Evolutionary conservation across 805 yeast species (phyloP).

Genomic region (Saccharomycopsis lassenensis): DNA sequence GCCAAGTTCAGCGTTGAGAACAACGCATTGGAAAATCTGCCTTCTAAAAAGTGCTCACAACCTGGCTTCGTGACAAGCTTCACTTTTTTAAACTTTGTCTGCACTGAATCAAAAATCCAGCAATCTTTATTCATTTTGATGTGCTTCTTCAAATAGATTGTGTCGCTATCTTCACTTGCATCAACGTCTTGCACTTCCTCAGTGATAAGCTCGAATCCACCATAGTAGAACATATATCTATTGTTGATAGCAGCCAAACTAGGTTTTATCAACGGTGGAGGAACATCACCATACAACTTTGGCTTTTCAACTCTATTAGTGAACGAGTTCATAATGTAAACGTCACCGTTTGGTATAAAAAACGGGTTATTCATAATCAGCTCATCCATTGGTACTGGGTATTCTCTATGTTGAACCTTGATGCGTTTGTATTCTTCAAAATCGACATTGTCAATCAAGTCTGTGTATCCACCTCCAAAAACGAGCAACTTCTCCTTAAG

Average conservation of each 20-base stretch:
- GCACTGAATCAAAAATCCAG: slow-evolving; percentile 3
- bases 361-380: slow-evolving; percentile 32
- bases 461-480: slow-evolving; percentile 30
- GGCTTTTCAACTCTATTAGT: slow-evolving; percentile 28
- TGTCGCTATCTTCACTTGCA: neutral
- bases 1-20: too few species aligned
- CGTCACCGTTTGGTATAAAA: slow-evolving; percentile 27
- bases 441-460: neutral
- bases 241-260: neutral
- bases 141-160: neutral
- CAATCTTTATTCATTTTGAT: neutral
- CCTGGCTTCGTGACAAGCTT: too few species aligned
- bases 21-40: too few species aligned
- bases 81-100: neutral
- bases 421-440: neutral
- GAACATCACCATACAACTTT: slow-evolving; percentile 30
- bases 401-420: slow-evolving; percentile 7
- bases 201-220: slow-evolving; percentile 1
- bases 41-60: too few species aligned
- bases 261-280: slow-evolving; percentile 29
- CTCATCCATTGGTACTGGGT: slow-evolving; percentile 35
- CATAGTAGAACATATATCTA: slow-evolving; percentile 4
- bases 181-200: neutral
- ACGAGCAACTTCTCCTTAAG: slow-evolving; percentile 28
- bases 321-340: slow-evolving; percentile 29